phyloP scores from a whole-genome alignment of 352 stramenopile species.

The Pythium grandisporangium region DNA sequence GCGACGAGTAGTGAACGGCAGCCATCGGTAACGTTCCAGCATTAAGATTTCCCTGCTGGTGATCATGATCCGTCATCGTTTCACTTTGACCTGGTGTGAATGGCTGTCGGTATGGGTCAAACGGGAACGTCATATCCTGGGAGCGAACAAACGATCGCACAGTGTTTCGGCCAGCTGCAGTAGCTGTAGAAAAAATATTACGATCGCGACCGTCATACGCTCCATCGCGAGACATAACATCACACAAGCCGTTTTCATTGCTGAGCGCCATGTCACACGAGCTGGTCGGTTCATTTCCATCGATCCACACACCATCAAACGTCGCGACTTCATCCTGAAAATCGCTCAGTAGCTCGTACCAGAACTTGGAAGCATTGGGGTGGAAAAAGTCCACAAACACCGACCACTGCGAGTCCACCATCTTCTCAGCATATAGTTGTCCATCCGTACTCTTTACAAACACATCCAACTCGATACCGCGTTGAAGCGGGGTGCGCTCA shows the following conservation, averaged over 20 bases:
- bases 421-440: constrained; percentile 54
- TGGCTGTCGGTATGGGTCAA: constrained; percentile 74
- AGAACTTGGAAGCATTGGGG: constrained; percentile 56
- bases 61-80: constrained; percentile 12
- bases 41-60: constrained; percentile 65
- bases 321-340: constrained; percentile 52
- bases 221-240: too few relatives aligned
- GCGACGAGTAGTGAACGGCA: constrained; percentile 44
- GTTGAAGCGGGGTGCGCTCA: constrained; percentile 23
- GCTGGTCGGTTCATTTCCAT: constrained; percentile 74
- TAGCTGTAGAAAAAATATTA: too few relatives aligned
- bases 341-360: constrained; percentile 43
- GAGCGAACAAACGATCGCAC: constrained; percentile 74
- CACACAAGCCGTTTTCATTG: constrained; percentile 25
- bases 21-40: constrained; percentile 70
- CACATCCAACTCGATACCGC: constrained; percentile 41
- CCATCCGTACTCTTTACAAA: constrained; percentile 73
- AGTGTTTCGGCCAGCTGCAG: too few relatives aligned
- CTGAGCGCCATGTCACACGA: constrained; percentile 44
- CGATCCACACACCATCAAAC: constrained; percentile 82
- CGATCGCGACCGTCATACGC: too few relatives aligned
- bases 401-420: constrained; percentile 50
- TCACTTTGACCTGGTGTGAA: constrained; percentile 65
- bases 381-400: constrained; percentile 84
- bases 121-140: constrained; percentile 58